These are phyloP conservation scores for Clarireedia monteithiana DNA, from an alignment of 2,329 filamentous ascomycete genomes.

Conservation along the genomic window DNA sequence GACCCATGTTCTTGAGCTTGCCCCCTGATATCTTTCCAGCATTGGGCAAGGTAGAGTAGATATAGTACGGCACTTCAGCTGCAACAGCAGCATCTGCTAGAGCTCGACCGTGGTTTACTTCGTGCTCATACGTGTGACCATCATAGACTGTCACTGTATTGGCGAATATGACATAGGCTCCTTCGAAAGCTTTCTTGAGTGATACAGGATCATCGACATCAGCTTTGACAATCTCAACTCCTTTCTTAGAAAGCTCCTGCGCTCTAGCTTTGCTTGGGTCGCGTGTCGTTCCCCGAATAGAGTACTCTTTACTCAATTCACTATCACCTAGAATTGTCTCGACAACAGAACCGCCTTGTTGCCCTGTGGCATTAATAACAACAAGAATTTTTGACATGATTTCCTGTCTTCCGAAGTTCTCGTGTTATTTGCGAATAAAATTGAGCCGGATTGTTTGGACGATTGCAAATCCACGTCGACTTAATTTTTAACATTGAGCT, in stretches of 20 bases:
- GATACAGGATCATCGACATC: conserved; percentile 38
- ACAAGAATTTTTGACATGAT: conserved; percentile 21
- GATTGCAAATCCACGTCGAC: no score
- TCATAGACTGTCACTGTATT: conserved; percentile 34
- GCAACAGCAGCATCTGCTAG: conserved; percentile 35
- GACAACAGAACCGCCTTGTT: conserved; percentile 30
- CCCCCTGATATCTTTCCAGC: conserved; percentile 30
- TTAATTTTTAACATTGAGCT: background rate
- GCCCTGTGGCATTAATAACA: conserved; percentile 36
- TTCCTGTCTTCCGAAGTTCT: background rate
- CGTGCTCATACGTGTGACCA: background rate
- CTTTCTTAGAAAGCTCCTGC: conserved; percentile 32
- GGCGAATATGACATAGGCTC: conserved; percentile 40
- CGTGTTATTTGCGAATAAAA: no score
- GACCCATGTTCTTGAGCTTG: conserved; percentile 29
- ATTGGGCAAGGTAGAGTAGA: conserved; percentile 36
- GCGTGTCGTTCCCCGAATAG: conserved; percentile 40
- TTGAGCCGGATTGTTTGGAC: no score
- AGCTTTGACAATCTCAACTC: conserved; percentile 33
- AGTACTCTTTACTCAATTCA: conserved; percentile 32
- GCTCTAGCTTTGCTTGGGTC: conserved; percentile 34
- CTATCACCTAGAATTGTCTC: conserved; percentile 37
- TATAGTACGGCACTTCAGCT: conserved; percentile 33
- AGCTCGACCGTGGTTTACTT: conserved; percentile 32
- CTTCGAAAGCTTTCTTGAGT: conserved; percentile 34